phyloP scores from a whole-genome alignment of 805 yeast species.

The Debaryomyces castellii region DNA sequence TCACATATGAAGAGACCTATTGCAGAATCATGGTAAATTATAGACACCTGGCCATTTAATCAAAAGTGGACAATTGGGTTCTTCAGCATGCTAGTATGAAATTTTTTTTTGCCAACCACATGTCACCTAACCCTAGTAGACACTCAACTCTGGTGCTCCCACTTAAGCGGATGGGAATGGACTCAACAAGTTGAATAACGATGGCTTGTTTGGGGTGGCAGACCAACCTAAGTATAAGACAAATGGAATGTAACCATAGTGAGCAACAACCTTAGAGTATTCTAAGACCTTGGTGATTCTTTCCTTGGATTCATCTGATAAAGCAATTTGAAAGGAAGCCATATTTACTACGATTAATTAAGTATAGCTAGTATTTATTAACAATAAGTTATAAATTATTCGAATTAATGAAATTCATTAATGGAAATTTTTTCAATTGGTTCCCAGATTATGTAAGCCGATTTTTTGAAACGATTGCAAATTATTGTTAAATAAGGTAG shows the following conservation, averaged over 20 bases:
- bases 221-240: constrained; percentile 77
- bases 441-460: neutral
- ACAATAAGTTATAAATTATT: neutral
- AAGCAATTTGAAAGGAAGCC: constrained; percentile 26
- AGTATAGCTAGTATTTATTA: neutral
- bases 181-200: constrained; percentile 69
- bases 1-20: neutral
- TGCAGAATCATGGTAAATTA: neutral
- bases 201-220: constrained; percentile 81
- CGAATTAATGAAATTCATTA: neutral
- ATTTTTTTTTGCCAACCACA: neutral
- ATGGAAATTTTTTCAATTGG: neutral
- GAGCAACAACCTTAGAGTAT: constrained; percentile 81
- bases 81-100: neutral
- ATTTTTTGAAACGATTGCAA: neutral
- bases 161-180: constrained; percentile 74
- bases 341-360: neutral
- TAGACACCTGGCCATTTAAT: neutral
- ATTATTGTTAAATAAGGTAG: neutral
- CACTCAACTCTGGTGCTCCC: neutral
- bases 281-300: constrained; percentile 82
- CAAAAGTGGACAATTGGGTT: neutral
- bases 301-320: constrained; percentile 62
- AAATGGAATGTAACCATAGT: constrained; percentile 97
- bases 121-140: neutral